Conservation (phyloP, 2,329 filamentous ascomycete genomes). For the Paracamarosporium sp. region DNA sequence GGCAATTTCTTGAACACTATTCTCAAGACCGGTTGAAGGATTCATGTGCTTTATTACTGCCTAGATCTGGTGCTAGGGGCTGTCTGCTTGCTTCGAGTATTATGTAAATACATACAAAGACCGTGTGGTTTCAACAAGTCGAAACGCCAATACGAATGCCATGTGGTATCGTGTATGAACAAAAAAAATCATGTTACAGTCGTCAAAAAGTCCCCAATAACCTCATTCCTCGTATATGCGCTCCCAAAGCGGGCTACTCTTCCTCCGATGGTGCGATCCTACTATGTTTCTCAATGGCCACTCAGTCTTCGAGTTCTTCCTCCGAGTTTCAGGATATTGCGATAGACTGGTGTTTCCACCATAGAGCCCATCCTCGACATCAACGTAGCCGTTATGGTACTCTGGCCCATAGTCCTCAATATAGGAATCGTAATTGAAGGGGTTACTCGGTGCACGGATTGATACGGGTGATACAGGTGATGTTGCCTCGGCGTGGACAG, state of each 20-base stretch:
- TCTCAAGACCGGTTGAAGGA: slow-evolving; percentile 23
- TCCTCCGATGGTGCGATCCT: slow-evolving; percentile 22
- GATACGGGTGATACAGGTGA: slow-evolving; percentile 22
- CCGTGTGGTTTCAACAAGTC: not conserved
- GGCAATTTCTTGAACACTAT: slow-evolving; percentile 30
- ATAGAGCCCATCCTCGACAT: slow-evolving; percentile 36
- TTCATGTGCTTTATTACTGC: not conserved
- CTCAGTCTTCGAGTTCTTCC: slow-evolving; percentile 30
- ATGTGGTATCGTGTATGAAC: slow-evolving; percentile 23
- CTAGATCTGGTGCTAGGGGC: not conserved
- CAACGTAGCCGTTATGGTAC: slow-evolving; percentile 24
- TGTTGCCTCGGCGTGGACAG: slow-evolving; percentile 15
- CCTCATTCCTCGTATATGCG: slow-evolving; percentile 35
- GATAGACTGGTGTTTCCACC: slow-evolving; percentile 37
- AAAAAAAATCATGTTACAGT: slow-evolving; percentile 21
- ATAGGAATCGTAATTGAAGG: slow-evolving; percentile 35
- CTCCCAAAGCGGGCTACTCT: slow-evolving; percentile 40
- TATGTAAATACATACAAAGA: slow-evolving; percentile 1
- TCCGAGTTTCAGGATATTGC: slow-evolving; percentile 27
- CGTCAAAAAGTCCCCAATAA: slow-evolving; percentile 5
- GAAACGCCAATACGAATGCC: slow-evolving; percentile 7
- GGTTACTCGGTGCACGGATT: slow-evolving; percentile 22
- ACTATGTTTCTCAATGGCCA: slow-evolving; percentile 39
- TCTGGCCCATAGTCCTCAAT: slow-evolving; percentile 43
- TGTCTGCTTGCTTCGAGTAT: not conserved